Evolutionary conservation across 306 rosid genomes (phyloP).

Genomic region (Lathyrus oleraceus): DNA sequence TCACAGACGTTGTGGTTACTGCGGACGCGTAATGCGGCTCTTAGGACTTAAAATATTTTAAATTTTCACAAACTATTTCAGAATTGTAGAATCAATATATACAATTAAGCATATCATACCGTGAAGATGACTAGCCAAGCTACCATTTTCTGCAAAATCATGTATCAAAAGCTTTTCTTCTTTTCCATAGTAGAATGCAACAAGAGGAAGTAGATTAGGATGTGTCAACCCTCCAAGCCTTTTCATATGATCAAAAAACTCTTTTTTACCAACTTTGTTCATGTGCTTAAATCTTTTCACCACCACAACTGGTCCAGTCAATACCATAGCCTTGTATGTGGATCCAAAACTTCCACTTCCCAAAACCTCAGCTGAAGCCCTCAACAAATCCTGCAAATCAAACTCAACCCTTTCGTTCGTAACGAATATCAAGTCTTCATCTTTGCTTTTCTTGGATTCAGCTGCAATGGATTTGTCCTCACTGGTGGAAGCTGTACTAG

Average conservation of each 20-base stretch:
- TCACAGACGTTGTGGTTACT: too few species aligned
- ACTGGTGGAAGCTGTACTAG: not conserved
- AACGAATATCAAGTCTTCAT: slow-evolving; percentile 51
- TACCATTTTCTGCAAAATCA: slow-evolving; percentile 56
- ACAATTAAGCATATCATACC: slow-evolving; percentile 36
- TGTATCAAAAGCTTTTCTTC: slow-evolving; percentile 65
- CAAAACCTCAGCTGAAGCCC: slow-evolving; percentile 78
- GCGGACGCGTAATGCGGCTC: too few species aligned
- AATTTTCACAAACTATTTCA: too few species aligned
- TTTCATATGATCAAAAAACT: slow-evolving; percentile 64
- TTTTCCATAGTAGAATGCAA: slow-evolving; percentile 61
- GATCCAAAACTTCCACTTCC: slow-evolving; percentile 90
- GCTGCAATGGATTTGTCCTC: slow-evolving; percentile 34
- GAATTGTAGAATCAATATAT: not conserved
- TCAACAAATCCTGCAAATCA: slow-evolving; percentile 66
- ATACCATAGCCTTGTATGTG: slow-evolving; percentile 66
- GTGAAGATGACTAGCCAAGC: slow-evolving; percentile 72
- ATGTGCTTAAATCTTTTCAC: slow-evolving; percentile 84
- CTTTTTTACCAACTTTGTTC: slow-evolving; percentile 60
- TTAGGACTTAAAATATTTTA: too few species aligned
- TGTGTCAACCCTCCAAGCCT: slow-evolving; percentile 66
- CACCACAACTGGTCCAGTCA: slow-evolving; percentile 59
- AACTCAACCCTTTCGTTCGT: slow-evolving; percentile 44
- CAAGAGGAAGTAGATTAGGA: slow-evolving; percentile 60
- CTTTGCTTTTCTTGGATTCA: slow-evolving; percentile 35